Evolutionary conservation across 176 grass and related monocot genomes (phyloP).

Genomic region (Rhynchospora pubera): DNA sequence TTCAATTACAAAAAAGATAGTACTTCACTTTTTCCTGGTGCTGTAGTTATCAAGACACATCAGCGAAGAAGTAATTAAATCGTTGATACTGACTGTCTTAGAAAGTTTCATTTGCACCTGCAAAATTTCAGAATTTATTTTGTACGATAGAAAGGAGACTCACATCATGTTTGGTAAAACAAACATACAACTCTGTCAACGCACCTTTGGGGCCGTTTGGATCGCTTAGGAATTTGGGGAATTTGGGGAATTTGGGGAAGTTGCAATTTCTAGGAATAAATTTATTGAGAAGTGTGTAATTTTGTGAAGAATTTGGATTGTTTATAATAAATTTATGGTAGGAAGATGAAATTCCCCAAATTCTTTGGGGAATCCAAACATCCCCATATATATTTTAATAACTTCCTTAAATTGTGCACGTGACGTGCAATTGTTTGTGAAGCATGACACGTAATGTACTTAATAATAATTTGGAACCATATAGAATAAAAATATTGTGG

Average conservation of each 20-base stretch:
- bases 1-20: not conserved
- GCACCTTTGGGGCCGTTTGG: too few relatives aligned
- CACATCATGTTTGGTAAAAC: not conserved
- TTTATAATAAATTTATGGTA: too few relatives aligned
- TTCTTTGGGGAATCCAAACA: too few relatives aligned
- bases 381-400: not conserved
- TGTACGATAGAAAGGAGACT: not conserved
- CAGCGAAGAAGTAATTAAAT: not conserved
- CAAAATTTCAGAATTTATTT: not conserved
- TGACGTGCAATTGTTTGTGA: not conserved
- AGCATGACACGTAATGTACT: not conserved
- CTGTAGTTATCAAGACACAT: not conserved
- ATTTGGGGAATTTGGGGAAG: too few relatives aligned
- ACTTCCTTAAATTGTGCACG: not conserved
- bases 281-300: too few relatives aligned
- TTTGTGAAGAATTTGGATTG: too few relatives aligned
- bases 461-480: not conserved
- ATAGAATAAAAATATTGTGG: not conserved
- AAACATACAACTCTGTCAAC: not conserved
- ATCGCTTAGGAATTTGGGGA: too few relatives aligned
- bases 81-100: not conserved
- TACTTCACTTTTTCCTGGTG: not conserved
- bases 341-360: too few relatives aligned
- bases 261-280: too few relatives aligned
- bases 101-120: not conserved